Conservation (phyloP, 805 yeast species). For the Yueomyces sinensis region DNA sequence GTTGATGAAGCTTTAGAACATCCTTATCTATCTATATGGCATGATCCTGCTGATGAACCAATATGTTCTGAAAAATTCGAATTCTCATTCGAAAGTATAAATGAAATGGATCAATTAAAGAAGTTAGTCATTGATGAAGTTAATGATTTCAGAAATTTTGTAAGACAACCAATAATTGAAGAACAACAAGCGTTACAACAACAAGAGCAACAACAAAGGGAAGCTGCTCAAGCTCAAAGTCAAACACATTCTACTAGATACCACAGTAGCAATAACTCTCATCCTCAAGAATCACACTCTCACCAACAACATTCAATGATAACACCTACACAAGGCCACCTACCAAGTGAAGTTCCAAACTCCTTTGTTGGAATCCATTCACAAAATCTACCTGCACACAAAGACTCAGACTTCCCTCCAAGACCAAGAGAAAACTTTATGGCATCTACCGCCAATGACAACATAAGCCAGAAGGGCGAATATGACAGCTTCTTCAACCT, state of each 20-base stretch:
- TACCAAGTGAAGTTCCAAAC: slow-evolving; percentile 4
- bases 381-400: slow-evolving; percentile 23
- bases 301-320: not conserved
- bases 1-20: slow-evolving; percentile 83
- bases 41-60: slow-evolving; percentile 86
- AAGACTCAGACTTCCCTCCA: slow-evolving; percentile 41
- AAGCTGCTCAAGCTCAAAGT: slow-evolving; percentile 12
- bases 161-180: slow-evolving; percentile 59
- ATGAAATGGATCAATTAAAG: slow-evolving; percentile 65
- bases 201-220: slow-evolving; percentile 10
- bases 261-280: too few relatives aligned
- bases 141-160: slow-evolving; percentile 61
- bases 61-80: slow-evolving; percentile 72
- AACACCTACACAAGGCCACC: not conserved
- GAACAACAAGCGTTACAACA: slow-evolving; percentile 26
- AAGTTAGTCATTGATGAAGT: slow-evolving; percentile 75
- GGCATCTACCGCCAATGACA: slow-evolving; percentile 11
- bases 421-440: slow-evolving; percentile 42
- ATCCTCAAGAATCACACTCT: not conserved
- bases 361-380: slow-evolving; percentile 34
- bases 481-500: slow-evolving; percentile 25
- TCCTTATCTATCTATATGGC: slow-evolving; percentile 83
- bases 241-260: not conserved
- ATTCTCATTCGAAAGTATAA: slow-evolving; percentile 74
- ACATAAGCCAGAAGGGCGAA: slow-evolving; percentile 11